phyloP scores from a whole-genome alignment of 495 filamentous ascomycete genomes.

The Monascus purpureus region DNA sequence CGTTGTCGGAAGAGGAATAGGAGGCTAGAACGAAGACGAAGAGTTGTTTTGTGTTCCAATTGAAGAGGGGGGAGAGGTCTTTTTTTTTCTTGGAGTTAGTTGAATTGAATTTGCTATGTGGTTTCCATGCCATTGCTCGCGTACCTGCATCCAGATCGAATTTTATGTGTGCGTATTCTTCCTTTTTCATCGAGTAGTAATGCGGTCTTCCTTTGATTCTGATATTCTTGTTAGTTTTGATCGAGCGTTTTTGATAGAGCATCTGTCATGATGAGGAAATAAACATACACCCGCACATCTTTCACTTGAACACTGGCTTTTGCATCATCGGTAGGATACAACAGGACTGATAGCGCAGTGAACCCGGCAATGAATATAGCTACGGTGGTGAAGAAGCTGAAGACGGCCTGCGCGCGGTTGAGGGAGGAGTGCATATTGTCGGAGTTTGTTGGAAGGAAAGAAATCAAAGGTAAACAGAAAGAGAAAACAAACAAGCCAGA shows the following conservation, averaged over 20 bases:
- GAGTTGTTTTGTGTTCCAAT: constrained; percentile 99
- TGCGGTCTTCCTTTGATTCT: constrained; percentile 81
- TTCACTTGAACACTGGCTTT: constrained; percentile 50
- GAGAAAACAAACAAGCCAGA: too few relatives aligned
- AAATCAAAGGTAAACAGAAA: too few relatives aligned
- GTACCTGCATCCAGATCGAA: constrained; percentile 75
- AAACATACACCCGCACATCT: constrained; percentile 74
- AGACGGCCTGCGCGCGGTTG: constrained; percentile 77
- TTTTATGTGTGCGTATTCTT: constrained; percentile 87
- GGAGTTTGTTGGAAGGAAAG: too few relatives aligned
- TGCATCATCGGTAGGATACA: constrained; percentile 52
- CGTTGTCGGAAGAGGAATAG: constrained; percentile 47
- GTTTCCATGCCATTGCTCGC: constrained; percentile 30
- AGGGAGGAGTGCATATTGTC: constrained; percentile 72
- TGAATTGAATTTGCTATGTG: neutral
- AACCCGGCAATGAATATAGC: constrained; percentile 65
- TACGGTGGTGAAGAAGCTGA: constrained; percentile 96
- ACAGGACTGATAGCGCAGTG: constrained; percentile 63
- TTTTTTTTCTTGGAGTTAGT: neutral
- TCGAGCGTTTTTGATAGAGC: too few relatives aligned
- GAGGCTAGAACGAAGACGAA: constrained; percentile 88
- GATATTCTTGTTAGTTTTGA: constrained; percentile 3
- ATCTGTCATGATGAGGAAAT: too few relatives aligned
- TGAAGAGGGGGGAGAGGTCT: constrained; percentile 87
- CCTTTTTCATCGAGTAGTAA: constrained; percentile 82